Percentiles rank a stretch among this genome's conserved stretches.
These are phyloP conservation scores for Trematosphaeria pertusa DNA, from an alignment of 2,329 filamentous ascomycete species.

Conservation along the genomic window DNA sequence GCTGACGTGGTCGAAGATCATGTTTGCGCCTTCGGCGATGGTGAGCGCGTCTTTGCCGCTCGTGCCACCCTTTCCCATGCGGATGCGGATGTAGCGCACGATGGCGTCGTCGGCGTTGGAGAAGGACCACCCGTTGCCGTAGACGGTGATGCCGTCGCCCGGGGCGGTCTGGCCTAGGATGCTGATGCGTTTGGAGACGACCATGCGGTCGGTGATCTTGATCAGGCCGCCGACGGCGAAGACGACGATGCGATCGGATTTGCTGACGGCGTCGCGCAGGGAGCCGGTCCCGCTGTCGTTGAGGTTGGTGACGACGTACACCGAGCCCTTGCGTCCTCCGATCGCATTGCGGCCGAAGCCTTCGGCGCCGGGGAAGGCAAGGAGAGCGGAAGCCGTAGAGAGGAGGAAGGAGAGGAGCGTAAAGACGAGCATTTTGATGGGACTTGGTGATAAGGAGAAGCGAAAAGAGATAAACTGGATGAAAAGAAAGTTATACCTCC, in stretches of 20 bases:
- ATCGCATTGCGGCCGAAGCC: slow-evolving; percentile 57
- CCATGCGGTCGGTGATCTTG: slow-evolving; percentile 55
- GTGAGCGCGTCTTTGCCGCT: slow-evolving; percentile 62
- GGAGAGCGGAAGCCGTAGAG: slow-evolving; percentile 14
- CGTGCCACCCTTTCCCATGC: slow-evolving; percentile 60
- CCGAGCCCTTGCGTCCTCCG: slow-evolving; percentile 55
- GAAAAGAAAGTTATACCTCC: background rate
- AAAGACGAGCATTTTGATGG: slow-evolving; percentile 9
- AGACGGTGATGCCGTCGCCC: slow-evolving; percentile 59
- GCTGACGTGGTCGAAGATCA: slow-evolving; percentile 65
- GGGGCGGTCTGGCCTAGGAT: slow-evolving; percentile 61
- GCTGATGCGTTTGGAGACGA: slow-evolving; percentile 57
- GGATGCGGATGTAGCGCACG: slow-evolving; percentile 62
- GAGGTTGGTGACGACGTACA: slow-evolving; percentile 59
- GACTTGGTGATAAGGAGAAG: background rate
- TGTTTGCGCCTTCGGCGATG: slow-evolving; percentile 60
- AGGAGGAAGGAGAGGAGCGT: slow-evolving; percentile 7
- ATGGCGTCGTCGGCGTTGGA: slow-evolving; percentile 62
- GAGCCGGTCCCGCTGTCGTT: slow-evolving; percentile 58
- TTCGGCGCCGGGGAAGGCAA: slow-evolving; percentile 60
- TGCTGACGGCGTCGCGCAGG: slow-evolving; percentile 59
- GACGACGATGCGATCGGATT: slow-evolving; percentile 57
- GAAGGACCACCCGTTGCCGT: slow-evolving; percentile 62
- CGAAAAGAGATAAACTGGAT: background rate
- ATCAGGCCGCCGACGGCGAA: slow-evolving; percentile 61